Evolutionary conservation across 345 rosid genomes (phyloP), one percentile per base, ranked within the genome.

Genomic region (Gossypioides kirkii): DNA sequence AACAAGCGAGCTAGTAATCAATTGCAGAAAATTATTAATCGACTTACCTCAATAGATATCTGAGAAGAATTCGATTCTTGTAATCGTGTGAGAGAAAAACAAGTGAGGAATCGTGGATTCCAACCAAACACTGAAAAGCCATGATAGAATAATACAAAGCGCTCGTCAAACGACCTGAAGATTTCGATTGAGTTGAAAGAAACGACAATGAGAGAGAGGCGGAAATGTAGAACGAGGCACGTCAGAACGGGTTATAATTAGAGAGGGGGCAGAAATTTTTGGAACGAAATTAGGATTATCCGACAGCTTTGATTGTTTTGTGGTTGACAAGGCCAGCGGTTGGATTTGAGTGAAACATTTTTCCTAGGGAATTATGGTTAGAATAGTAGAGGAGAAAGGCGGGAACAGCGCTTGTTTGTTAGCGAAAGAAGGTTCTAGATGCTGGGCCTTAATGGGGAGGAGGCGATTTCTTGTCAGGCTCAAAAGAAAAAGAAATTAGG

Each of bases 241-340:
- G 64, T 50, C 63, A 46, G 2, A 11, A n/a, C n/a, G 8, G 20
- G 52, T 4, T 4, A 1, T 64, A 60, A 28, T 53, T 0, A 8
- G 45, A 14, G 76, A 16, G 76, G 61, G 25, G 32, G 52, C 49
- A 46, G 50, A 55, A 38, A 49, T 16, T 45, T 41, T 2, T 36
- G 62, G 43, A 70, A 61, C 10, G 6, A 10, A 73, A 55, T 18
- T 25, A 18, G 11, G 47, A 46, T 14, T 59, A 75, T 77, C 78
- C 43, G 28, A 79, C 75, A 78, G 87, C 75, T 70, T 61, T 61
- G 28, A 70, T 55, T 10, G 53, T 61, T 58, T 75, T 53, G 12
- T 20, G 23, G 58, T 6, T 1, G 10, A 28, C 36, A 10, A 58
- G 17, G 61, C 81, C 66, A 63, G 81, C 76, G 81, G 85, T 73